Percentiles rank a stretch among this genome's conserved stretches.
Evolutionary conservation across 2,329 filamentous ascomycete species (phyloP).

Genomic region (Clonostachys solani): DNA sequence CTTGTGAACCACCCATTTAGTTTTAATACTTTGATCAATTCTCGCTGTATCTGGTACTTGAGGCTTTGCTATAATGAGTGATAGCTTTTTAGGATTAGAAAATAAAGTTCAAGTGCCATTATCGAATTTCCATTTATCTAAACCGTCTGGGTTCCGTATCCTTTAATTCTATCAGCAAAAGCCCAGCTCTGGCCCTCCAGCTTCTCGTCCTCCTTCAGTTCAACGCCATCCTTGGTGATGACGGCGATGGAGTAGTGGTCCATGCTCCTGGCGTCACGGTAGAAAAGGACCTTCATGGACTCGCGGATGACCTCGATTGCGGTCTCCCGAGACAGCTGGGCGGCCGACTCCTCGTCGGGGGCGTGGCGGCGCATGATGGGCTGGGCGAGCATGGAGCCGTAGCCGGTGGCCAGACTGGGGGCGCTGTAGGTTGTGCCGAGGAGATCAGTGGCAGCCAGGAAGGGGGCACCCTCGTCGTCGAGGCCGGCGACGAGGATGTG

Average conservation of each 20-base stretch:
- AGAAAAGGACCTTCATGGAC: constrained; percentile 98
- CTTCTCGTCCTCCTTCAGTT: constrained; percentile 79
- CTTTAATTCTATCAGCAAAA: constrained; percentile 91
- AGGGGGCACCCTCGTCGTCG: constrained; percentile 74
- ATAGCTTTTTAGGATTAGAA: too few relatives aligned
- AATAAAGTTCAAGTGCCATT: background rate
- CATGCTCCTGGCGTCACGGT: constrained; percentile 89
- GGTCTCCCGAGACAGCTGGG: constrained; percentile 68
- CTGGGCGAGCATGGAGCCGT: constrained; percentile 87
- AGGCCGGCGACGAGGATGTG: constrained; percentile 87
- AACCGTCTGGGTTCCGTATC: constrained; percentile 83
- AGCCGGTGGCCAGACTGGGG: constrained; percentile 88
- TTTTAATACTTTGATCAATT: too few relatives aligned
- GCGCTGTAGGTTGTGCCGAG: constrained; percentile 88
- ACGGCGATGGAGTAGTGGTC: constrained; percentile 90
- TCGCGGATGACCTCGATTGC: constrained; percentile 80
- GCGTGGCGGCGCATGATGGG: constrained; percentile 83
- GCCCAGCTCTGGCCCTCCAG: constrained; percentile 97
- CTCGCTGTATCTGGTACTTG: too few relatives aligned
- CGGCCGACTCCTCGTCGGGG: constrained; percentile 76
- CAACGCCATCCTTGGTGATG: constrained; percentile 83
- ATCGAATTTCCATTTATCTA: constrained; percentile 19
- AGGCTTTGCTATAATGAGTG: too few relatives aligned
- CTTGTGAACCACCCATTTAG: too few relatives aligned
- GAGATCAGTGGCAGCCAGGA: constrained; percentile 87